Evolutionary conservation across 345 rosid genomes (phyloP).

Genomic region (Citrus reticulata): DNA sequence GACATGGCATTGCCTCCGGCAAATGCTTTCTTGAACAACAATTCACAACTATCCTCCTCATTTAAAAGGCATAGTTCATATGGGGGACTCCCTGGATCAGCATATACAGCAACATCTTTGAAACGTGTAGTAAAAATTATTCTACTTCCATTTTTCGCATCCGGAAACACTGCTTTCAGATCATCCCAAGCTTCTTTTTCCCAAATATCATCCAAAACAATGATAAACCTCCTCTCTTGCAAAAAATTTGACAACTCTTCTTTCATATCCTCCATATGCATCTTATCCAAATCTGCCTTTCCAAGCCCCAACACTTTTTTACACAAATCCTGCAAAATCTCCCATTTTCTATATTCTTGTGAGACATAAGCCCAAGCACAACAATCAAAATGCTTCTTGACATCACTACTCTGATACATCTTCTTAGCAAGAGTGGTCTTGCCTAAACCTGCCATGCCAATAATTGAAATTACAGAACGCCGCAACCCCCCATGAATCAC

Average conservation of each 20-base stretch:
- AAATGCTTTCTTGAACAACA: conserved; percentile 16
- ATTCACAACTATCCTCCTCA: conserved; percentile 24
- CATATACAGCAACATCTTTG: conserved; percentile 23
- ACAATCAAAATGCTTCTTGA: conserved; percentile 7
- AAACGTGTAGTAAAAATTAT: conserved; percentile 13
- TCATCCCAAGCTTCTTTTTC: conserved; percentile 22
- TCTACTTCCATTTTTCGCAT: conserved; percentile 18
- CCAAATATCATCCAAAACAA: conserved; percentile 26
- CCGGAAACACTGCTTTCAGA: conserved; percentile 11
- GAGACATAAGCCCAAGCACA: conserved; percentile 18
- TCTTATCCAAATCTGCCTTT: conserved; percentile 8
- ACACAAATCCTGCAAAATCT: conserved; percentile 17
- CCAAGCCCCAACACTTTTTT: conserved; percentile 2
- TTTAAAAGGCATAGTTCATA: conserved; percentile 11
- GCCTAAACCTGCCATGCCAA: conserved; percentile 19
- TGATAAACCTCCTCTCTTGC: conserved; percentile 6
- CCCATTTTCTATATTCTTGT: conserved; percentile 9
- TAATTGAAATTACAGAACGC: conserved; percentile 11
- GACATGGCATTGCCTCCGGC: not conserved
- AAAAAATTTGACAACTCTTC: conserved; percentile 10
- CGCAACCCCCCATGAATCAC: conserved; percentile 10
- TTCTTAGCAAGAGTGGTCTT: conserved; percentile 20
- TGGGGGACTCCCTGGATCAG: conserved; percentile 18
- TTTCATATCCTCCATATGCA: conserved; percentile 19
- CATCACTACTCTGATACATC: conserved; percentile 13